Conservation (phyloP, 257 asterid species). For the Lycium ferocissimum region DNA sequence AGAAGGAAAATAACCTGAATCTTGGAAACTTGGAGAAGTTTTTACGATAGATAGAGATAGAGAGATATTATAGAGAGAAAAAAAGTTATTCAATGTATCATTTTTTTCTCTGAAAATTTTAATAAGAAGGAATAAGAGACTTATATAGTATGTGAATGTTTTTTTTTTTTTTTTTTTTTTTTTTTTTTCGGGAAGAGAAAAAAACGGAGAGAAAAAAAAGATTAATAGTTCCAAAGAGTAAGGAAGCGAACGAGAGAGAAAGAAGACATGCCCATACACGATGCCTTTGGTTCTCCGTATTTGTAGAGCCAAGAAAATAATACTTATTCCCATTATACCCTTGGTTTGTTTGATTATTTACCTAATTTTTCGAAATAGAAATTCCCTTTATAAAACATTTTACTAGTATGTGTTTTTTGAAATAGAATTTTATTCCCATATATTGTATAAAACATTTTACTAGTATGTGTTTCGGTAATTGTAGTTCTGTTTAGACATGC, state of each 20-base stretch:
- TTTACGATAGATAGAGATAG: neutral
- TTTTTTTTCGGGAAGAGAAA: neutral
- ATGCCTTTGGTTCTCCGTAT: constrained; percentile 30
- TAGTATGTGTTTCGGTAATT: too few species aligned
- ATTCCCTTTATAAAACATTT: too few species aligned
- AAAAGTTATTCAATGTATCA: neutral
- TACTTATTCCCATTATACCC: constrained; percentile 23
- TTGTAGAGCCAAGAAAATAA: constrained; percentile 23
- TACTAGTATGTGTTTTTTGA: too few species aligned
- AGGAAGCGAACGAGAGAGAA: constrained; percentile 29
- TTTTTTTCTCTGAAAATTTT: neutral
- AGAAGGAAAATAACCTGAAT: constrained; percentile 34
- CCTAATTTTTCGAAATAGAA: neutral
- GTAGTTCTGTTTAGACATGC: too few species aligned
- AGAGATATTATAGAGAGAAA: neutral
- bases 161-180: neutral
- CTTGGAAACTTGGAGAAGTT: constrained; percentile 32
- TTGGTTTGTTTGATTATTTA: neutral
- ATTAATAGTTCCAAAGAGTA: constrained; percentile 33
- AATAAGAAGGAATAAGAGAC: neutral
- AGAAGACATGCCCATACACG: neutral
- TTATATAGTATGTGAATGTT: neutral
- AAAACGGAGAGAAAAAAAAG: neutral
- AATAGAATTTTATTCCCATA: too few species aligned
- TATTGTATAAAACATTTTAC: too few species aligned